These are phyloP conservation scores for Emmonsia crescens DNA, from an alignment of 2,329 filamentous ascomycete genomes.

Conservation along the genomic window DNA sequence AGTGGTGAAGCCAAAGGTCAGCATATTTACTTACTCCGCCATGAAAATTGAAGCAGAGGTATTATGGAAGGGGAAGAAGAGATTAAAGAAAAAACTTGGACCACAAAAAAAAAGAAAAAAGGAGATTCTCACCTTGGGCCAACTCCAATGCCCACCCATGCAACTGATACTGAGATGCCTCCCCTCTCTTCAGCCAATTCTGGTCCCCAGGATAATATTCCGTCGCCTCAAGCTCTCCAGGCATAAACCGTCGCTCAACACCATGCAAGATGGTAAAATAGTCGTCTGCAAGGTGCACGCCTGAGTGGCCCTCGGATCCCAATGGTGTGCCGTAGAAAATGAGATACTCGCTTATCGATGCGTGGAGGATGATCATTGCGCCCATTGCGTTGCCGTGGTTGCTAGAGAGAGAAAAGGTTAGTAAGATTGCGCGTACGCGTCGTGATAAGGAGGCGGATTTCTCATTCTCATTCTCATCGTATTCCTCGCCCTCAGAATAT, in stretches of 20 bases:
- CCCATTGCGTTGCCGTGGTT: constrained; percentile 31
- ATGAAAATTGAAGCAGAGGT: constrained; percentile 16
- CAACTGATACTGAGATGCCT: constrained; percentile 77
- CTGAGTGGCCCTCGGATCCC: constrained; percentile 79
- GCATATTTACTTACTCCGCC: background rate
- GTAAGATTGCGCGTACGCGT: background rate
- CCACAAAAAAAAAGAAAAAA: background rate
- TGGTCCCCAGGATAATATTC: constrained; percentile 58
- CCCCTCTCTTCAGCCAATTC: constrained; percentile 60
- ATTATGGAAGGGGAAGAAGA: constrained; percentile 18
- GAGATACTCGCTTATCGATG: constrained; percentile 77
- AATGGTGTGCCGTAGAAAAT: constrained; percentile 73
- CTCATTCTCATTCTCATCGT: background rate
- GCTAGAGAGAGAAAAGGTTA: background rate
- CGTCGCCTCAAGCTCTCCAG: constrained; percentile 56
- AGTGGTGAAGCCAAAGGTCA: background rate
- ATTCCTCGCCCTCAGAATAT: background rate
- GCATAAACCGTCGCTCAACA: constrained; percentile 63
- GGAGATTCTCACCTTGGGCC: constrained; percentile 34
- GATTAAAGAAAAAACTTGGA: constrained; percentile 7
- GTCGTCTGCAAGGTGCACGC: constrained; percentile 83
- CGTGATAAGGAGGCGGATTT: background rate
- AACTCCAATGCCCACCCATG: constrained; percentile 75
- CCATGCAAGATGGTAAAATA: constrained; percentile 86
- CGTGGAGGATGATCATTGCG: constrained; percentile 73